Evolutionary conservation across 129 eudicot species (phyloP).

Genomic region (Solidago caesia): DNA sequence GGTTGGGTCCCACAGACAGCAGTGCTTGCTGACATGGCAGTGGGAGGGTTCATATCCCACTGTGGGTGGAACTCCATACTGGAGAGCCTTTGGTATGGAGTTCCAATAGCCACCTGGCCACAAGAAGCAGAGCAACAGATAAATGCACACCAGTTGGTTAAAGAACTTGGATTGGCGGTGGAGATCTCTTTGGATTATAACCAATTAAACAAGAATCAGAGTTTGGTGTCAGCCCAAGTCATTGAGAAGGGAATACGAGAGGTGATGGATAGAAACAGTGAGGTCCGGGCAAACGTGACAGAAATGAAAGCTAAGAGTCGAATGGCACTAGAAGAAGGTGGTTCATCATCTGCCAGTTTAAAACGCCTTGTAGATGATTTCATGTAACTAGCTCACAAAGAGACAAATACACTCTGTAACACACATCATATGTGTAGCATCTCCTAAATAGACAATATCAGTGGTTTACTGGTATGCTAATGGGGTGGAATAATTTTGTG

Average conservation of each 20-base stretch:
- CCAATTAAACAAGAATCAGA: not conserved
- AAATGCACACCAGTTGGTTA: conserved; percentile 35
- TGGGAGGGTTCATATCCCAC: conserved; percentile 44
- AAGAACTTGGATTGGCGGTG: conserved; percentile 37
- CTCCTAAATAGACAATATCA: not conserved
- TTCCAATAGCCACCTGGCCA: conserved; percentile 47
- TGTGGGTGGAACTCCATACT: conserved; percentile 55
- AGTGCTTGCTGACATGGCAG: conserved; percentile 28
- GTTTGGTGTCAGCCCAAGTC: conserved; percentile 21
- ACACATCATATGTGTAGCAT: not conserved
- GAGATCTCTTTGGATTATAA: conserved; percentile 37
- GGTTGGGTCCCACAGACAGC: conserved; percentile 45
- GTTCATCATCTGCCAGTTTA: conserved; percentile 24
- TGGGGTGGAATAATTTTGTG: no score
- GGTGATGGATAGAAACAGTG: conserved; percentile 24
- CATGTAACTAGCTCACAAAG: not conserved
- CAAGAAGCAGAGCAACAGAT: conserved; percentile 36
- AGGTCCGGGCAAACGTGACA: conserved; percentile 18
- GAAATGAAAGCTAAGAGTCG: conserved; percentile 33
- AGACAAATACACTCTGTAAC: not conserved
- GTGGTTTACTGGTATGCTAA: no score
- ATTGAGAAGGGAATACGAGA: conserved; percentile 35
- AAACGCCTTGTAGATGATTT: conserved; percentile 10
- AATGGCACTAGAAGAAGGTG: conserved; percentile 25
- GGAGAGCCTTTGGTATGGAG: conserved; percentile 39